Evolutionary conservation across 257 asterid genomes (phyloP).

Genomic region (Buddleja alternifolia): DNA sequence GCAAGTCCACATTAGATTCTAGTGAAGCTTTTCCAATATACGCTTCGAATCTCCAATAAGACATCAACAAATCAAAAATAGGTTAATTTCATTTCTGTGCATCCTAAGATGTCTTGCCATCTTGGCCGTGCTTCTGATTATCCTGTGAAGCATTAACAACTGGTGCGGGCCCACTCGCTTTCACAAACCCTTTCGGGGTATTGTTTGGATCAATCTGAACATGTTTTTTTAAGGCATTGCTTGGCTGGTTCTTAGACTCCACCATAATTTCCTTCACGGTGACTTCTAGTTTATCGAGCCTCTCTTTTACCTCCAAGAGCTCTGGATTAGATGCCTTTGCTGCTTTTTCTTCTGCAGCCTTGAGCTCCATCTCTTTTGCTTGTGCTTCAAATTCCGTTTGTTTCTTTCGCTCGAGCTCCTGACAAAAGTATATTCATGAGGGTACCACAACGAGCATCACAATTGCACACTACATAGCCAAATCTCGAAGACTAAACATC

Average conservation of each 20-base stretch:
- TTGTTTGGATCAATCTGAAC: conserved; percentile 31
- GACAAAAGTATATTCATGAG: conserved; percentile 15
- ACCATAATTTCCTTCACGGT: conserved; percentile 59
- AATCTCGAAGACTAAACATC: conserved; percentile 14
- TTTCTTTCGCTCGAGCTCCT: conserved; percentile 77
- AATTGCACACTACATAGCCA: conserved; percentile 5
- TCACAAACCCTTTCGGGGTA: conserved; percentile 15
- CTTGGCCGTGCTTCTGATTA: conserved; percentile 25
- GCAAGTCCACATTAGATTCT: background rate
- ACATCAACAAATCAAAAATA: background rate
- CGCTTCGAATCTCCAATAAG: conserved; percentile 18
- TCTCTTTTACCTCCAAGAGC: conserved; percentile 71
- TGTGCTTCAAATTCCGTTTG: conserved; percentile 90
- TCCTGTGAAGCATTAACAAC: conserved; percentile 26
- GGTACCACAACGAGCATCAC: conserved; percentile 8
- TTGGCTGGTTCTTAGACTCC: conserved; percentile 48
- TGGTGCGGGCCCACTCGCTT: conserved; percentile 26
- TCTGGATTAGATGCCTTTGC: conserved; percentile 59
- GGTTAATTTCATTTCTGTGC: conserved; percentile 25
- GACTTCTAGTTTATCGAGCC: conserved; percentile 75
- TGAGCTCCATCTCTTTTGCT: conserved; percentile 78
- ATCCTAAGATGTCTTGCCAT: conserved; percentile 23
- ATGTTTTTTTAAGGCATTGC: conserved; percentile 29
- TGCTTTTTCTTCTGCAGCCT: conserved; percentile 60
- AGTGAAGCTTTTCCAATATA: background rate